Conservation (phyloP, 768 basidiomycete species). For the Porpolomopsis calyptriformis region DNA sequence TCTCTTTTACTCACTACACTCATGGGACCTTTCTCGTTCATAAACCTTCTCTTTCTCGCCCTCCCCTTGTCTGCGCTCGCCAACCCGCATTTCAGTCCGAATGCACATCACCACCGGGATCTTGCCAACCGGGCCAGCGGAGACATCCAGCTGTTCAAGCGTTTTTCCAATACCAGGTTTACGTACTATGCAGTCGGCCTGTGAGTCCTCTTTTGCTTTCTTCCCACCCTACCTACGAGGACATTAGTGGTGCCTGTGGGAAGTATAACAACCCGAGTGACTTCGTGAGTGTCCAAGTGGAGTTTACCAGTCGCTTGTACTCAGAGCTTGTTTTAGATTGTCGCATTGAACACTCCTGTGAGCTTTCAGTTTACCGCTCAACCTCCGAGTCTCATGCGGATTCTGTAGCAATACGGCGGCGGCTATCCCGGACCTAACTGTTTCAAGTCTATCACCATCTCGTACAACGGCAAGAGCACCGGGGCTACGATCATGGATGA, state of each 20-base stretch:
- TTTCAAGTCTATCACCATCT: conserved; percentile 49
- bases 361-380: conserved; percentile 8
- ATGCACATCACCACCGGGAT: conserved; percentile 35
- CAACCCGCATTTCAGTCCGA: conserved; percentile 19
- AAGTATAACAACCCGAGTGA: conserved; percentile 26
- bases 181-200: conserved; percentile 49
- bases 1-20: background rate
- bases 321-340: conserved; percentile 29
- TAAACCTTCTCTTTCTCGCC: conserved; percentile 23
- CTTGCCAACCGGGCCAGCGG: conserved; percentile 38
- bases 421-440: conserved; percentile 61
- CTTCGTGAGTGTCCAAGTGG: conserved; percentile 27
- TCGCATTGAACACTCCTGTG: conserved; percentile 39
- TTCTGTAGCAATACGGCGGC: conserved; percentile 42
- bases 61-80: conserved; percentile 29
- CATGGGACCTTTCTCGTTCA: too few relatives aligned
- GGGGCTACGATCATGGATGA: conserved; percentile 51
- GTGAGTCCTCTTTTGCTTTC: too few relatives aligned
- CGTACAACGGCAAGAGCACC: conserved; percentile 48
- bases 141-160: conserved; percentile 30
- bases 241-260: conserved; percentile 59
- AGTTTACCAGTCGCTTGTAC: background rate
- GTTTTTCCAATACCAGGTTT: conserved; percentile 31
- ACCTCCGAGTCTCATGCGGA: conserved; percentile 4
- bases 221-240: too few relatives aligned